Evolutionary conservation across 108 stramenopile genomes (phyloP).

Genomic region (Aurantiochytrium sp.): DNA sequence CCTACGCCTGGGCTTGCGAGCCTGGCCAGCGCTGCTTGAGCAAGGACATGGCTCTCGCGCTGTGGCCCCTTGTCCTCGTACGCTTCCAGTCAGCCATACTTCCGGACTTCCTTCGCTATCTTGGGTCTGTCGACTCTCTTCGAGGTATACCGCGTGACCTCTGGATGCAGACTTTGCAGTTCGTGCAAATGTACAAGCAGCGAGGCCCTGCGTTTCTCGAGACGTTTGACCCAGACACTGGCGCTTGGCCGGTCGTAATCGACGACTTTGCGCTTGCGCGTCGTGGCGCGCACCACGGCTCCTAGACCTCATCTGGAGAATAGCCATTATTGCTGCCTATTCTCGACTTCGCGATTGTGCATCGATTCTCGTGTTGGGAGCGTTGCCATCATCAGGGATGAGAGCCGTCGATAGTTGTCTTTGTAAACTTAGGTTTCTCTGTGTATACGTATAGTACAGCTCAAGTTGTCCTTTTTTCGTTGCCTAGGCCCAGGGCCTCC

Average conservation of each 20-base stretch:
- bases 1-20: constrained; percentile 2
- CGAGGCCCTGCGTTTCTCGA: not conserved
- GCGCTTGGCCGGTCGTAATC: constrained; percentile 6
- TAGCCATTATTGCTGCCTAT: not conserved
- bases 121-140: not conserved
- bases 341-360: not conserved
- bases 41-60: not conserved
- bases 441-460: too few species aligned
- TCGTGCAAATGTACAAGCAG: not conserved
- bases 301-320: too few species aligned
- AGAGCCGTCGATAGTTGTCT: too few species aligned
- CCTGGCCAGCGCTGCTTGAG: not conserved
- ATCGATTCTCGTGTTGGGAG: not conserved
- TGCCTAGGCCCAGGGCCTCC: too few species aligned
- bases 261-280: not conserved
- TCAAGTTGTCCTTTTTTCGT: too few species aligned
- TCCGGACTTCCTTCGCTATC: not conserved
- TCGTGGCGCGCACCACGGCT: not conserved
- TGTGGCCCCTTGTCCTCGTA: not conserved
- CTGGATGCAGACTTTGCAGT: not conserved
- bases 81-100: not conserved
- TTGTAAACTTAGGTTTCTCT: too few species aligned
- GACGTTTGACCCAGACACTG: not conserved
- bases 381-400: too few species aligned
- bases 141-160: not conserved